These are phyloP conservation scores for Coccinonectria pachysandricola DNA, from an alignment of 2,329 filamentous ascomycete genomes.

Conservation along the genomic window DNA sequence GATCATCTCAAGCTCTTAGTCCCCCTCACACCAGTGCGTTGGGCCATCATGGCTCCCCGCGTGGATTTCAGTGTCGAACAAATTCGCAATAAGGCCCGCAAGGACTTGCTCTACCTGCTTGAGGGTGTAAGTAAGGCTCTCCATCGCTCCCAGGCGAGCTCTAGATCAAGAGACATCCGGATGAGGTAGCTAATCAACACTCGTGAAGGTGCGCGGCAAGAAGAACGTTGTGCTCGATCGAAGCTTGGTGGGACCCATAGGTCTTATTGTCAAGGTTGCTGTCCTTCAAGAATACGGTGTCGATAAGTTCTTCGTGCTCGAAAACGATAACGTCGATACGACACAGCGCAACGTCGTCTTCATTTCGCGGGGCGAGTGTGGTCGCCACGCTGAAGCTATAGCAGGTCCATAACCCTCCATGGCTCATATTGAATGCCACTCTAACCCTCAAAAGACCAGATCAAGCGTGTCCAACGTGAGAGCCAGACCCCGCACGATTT, in stretches of 20 bases:
- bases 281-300: conserved; percentile 95
- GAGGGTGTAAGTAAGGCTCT: conserved; percentile 69
- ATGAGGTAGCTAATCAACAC: conserved; percentile 8
- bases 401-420: conserved; percentile 55
- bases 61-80: conserved; percentile 63
- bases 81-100: conserved; percentile 71
- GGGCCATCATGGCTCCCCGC: conserved; percentile 58
- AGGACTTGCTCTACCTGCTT: conserved; percentile 80
- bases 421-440: conserved; percentile 1
- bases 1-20: no score
- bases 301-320: conserved; percentile 92
- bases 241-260: conserved; percentile 78
- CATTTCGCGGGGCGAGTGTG: conserved; percentile 81
- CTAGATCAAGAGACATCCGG: no score
- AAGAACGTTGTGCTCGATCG: conserved; percentile 95
- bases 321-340: conserved; percentile 90
- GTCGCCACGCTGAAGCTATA: conserved; percentile 71
- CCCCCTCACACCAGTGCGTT: conserved; percentile 20
- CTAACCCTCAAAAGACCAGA: conserved; percentile 58
- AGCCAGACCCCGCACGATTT: conserved; percentile 91
- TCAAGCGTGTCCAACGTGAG: conserved; percentile 79
- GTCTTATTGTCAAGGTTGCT: conserved; percentile 88
- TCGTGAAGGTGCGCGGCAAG: conserved; percentile 82
- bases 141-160: conserved; percentile 16
- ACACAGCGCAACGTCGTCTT: conserved; percentile 94